phyloP scores from a whole-genome alignment of 2,329 filamentous ascomycete species.

The Alternaria alternata region DNA sequence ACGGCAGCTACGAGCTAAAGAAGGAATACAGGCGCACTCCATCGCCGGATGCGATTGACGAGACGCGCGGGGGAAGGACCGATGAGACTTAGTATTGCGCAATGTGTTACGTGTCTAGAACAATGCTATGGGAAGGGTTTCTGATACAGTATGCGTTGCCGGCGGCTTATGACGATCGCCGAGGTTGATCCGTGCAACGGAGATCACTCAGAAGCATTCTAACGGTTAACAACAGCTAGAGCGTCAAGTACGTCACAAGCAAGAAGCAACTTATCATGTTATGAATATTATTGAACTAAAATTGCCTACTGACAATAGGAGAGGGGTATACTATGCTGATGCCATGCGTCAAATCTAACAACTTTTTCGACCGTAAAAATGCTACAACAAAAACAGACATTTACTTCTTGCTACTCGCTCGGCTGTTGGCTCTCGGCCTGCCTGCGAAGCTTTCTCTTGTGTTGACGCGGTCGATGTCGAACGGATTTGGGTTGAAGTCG shows the following conservation, averaged over 20 bases:
- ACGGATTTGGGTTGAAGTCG: slow-evolving; percentile 56
- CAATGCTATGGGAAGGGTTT: slow-evolving; percentile 3
- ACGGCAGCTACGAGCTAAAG: slow-evolving; percentile 6
- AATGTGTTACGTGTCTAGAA: slow-evolving; percentile 16
- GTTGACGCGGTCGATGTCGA: slow-evolving; percentile 59
- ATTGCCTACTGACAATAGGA: slow-evolving; percentile 10
- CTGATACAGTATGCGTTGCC: not conserved
- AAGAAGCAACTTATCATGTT: not conserved
- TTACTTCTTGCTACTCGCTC: slow-evolving; percentile 21
- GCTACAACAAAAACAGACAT: slow-evolving; percentile 8
- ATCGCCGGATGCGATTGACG: slow-evolving; percentile 13
- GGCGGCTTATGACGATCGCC: not conserved
- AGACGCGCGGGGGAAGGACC: not conserved
- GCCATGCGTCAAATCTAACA: slow-evolving; percentile 15
- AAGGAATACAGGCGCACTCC: slow-evolving; percentile 7
- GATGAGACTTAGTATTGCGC: slow-evolving; percentile 15
- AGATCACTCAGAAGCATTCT: not conserved
- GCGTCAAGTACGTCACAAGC: not conserved
- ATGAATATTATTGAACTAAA: slow-evolving; percentile 11
- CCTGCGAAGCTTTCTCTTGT: slow-evolving; percentile 56
- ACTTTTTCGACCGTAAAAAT: slow-evolving; percentile 9
- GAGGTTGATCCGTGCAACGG: not conserved
- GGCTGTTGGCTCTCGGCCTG: slow-evolving; percentile 32
- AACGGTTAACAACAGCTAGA: not conserved
- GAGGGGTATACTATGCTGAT: slow-evolving; percentile 37